A percentile compares a stretch with the other conserved stretches of the same genome.
Evolutionary conservation across 2,329 filamentous ascomycete genomes (phyloP).

Genomic region (Diaporthe ilicicola): DNA sequence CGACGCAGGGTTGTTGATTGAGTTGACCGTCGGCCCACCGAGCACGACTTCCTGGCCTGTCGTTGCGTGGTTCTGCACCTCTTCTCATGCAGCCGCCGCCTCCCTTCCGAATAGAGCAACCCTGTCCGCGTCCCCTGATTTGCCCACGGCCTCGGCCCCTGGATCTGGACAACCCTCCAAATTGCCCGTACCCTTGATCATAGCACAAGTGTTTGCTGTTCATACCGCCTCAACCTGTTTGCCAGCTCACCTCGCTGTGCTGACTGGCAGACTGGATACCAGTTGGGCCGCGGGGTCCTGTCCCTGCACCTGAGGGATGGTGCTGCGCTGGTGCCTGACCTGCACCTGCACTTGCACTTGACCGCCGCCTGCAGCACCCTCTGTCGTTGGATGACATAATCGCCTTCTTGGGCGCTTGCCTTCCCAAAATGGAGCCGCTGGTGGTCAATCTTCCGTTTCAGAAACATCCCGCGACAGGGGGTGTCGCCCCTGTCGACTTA

Average conservation of each 20-base stretch:
- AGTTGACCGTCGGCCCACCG: constrained; percentile 19
- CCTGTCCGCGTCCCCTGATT: constrained; percentile 8
- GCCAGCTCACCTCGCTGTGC: neutral
- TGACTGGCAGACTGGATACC: neutral
- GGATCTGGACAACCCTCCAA: neutral
- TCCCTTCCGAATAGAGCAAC: neutral
- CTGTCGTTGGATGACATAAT: neutral
- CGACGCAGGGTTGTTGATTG: constrained; percentile 12
- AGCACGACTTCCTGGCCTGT: constrained; percentile 20
- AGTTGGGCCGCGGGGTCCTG: neutral
- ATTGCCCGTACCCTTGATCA: neutral
- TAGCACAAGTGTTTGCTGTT: neutral
- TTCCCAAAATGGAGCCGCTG: neutral
- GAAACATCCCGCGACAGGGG: constrained; percentile 25
- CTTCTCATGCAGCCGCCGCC: constrained; percentile 10
- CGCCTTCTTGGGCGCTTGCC: constrained; percentile 2
- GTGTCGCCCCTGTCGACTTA: neutral
- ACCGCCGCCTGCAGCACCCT: neutral
- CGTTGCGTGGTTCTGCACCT: constrained; percentile 4
- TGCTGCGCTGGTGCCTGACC: too few relatives aligned
- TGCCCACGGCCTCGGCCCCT: constrained; percentile 6
- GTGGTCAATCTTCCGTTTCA: constrained; percentile 13
- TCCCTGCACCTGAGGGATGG: too few relatives aligned
- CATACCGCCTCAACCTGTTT: neutral
- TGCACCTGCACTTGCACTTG: neutral